phyloP scores from a whole-genome alignment of 768 basidiomycete genomes.

The Rhizopogon roseolus region DNA sequence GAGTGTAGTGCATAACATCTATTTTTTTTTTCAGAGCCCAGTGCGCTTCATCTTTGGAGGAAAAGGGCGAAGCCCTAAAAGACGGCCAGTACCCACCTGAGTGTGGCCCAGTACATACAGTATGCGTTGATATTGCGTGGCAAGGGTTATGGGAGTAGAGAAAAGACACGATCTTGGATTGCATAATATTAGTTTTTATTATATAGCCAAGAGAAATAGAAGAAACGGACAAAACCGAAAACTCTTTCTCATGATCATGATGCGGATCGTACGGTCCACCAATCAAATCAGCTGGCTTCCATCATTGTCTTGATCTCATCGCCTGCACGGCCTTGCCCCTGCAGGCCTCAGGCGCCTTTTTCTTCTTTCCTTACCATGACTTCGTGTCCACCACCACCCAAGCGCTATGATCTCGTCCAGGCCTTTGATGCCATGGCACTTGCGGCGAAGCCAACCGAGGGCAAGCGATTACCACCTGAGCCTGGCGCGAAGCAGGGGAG shows the following conservation, averaged over 20 bases:
- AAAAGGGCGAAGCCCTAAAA: too few relatives aligned
- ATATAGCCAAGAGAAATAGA: background rate
- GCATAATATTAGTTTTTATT: background rate
- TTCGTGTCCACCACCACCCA: conserved; percentile 6
- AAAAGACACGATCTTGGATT: background rate
- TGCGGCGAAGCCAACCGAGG: conserved; percentile 11
- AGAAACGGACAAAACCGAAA: conserved; percentile 6
- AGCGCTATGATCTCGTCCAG: conserved; percentile 24
- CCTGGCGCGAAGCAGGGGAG: background rate
- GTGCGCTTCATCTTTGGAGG: conserved; percentile 48
- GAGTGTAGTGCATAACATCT: conserved; percentile 54
- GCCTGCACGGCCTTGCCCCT: conserved; percentile 1
- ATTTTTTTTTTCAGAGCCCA: conserved; percentile 47
- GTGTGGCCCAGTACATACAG: too few relatives aligned
- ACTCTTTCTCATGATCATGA: conserved; percentile 12
- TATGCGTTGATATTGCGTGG: background rate
- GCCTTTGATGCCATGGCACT: conserved; percentile 30
- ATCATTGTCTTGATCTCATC: conserved; percentile 8
- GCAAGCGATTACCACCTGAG: conserved; percentile 12
- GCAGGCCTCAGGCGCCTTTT: conserved; percentile 1
- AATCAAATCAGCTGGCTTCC: conserved; percentile 15
- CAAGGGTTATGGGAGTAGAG: background rate
- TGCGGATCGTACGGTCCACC: background rate
- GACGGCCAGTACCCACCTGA: background rate
- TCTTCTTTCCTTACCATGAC: background rate